Evolutionary conservation across 2,329 filamentous ascomycete species (phyloP), one percentile per base, ranked within the genome.

Genomic region (Cladophialophora bantiana): DNA sequence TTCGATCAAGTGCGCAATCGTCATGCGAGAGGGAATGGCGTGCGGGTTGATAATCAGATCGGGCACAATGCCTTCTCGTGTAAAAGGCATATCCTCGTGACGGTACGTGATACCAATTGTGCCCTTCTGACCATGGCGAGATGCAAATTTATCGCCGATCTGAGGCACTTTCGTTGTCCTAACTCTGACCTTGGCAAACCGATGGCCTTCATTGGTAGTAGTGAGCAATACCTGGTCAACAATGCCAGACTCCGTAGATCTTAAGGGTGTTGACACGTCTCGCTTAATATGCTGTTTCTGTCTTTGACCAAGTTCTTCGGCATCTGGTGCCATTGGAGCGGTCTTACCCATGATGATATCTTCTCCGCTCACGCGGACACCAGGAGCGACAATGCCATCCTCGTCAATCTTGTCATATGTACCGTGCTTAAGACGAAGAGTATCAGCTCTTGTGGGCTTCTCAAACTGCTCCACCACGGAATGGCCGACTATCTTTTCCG

Each of bases 301-400:
- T 69, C 95, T 88, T 76, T 97, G 94, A 6, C 95, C 95, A 70
- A 98, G 85, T 78, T 99, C 95, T 77, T 97, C 93, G 15, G 91
- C 91, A 74, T 99, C 95, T 2, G 93, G 90, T 56, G 93, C 91
- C 77, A 99, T 93, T 1, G 96, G 96, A 10, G 94, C 94, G 2
- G 95, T 98, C 84, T 99, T 99, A 70, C 96, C 95, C 71, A 99
- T 99, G 78, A 99, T 98, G 76, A 99, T 97, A 78, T 99, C 95
- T 75, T 98, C 95, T 76, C 95, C 96, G 13, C 93, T 96, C 0
- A 99, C 94, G 78, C 95, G 92, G 31, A 96, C 91, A 76, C 95
- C 95, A 13, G 95, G 95, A 7, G 92, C 91, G 62, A 99, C 91
- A 65, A 99, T 93, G 75, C 95, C 95, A 77, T 99, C 95, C 15